Percentiles rank a stretch among this genome's conserved stretches.
Conservation (phyloP, 805 yeast species). For the Grigorovia yakushimaensis region DNA sequence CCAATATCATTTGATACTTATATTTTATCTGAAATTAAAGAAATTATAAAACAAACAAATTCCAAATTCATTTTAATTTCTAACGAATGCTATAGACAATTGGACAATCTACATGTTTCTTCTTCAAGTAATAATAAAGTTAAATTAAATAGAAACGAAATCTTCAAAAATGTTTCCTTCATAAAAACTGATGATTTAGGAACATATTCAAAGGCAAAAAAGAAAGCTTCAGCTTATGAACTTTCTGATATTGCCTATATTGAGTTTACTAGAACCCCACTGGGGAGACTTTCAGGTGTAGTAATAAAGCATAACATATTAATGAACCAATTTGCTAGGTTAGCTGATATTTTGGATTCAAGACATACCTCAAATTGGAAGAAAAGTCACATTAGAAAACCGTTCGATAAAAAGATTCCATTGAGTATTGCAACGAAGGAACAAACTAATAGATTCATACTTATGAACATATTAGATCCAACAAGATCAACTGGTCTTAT, state of each 20-base stretch:
- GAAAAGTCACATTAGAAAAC: constrained; percentile 37
- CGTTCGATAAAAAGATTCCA: constrained; percentile 27
- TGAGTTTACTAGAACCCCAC: constrained; percentile 82
- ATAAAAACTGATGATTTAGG: constrained; percentile 83
- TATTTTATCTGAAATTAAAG: constrained; percentile 51
- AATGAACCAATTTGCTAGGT: constrained; percentile 74
- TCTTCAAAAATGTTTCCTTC: constrained; percentile 24
- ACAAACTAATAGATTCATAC: constrained; percentile 36
- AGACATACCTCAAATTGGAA: constrained; percentile 36
- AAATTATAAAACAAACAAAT: constrained; percentile 63
- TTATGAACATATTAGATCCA: constrained; percentile 56
- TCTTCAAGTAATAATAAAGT: constrained; percentile 29
- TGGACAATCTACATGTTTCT: constrained; percentile 49
- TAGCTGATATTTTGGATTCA: constrained; percentile 60
- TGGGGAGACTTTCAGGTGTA: constrained; percentile 88
- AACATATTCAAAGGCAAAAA: constrained; percentile 48
- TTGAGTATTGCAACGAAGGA: constrained; percentile 5
- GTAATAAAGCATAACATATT: constrained; percentile 85
- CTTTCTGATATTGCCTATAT: constrained; percentile 85
- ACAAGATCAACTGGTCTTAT: constrained; percentile 81
- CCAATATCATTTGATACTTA: constrained; percentile 76
- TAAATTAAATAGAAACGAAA: constrained; percentile 23
- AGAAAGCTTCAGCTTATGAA: constrained; percentile 53
- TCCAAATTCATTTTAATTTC: constrained; percentile 74
- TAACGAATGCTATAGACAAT: constrained; percentile 62